phyloP scores from a whole-genome alignment of 345 rosid species.

The Carallia brachiata region DNA sequence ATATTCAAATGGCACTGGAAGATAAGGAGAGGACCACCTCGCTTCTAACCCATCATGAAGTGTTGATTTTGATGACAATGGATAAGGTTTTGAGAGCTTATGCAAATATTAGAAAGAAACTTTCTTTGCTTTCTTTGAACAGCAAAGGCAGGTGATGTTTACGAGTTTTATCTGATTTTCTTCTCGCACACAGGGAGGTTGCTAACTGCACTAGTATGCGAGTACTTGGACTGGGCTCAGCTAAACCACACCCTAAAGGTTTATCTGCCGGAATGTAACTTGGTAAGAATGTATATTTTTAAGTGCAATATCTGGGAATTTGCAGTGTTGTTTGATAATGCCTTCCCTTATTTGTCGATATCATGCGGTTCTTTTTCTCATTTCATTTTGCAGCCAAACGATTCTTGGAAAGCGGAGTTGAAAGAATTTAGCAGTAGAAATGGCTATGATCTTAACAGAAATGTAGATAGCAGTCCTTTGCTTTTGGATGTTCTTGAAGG shows the following conservation, averaged over 20 bases:
- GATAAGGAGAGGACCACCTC: no score
- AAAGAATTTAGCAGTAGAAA: conserved; percentile 75
- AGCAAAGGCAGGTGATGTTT: background rate
- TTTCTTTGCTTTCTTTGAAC: background rate
- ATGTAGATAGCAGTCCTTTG: conserved; percentile 80
- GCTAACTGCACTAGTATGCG: conserved; percentile 76
- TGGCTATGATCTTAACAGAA: conserved; percentile 80
- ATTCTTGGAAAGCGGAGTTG: conserved; percentile 84
- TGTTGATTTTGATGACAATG: background rate
- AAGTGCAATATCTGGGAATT: conserved; percentile 13
- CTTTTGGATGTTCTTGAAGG: conserved; percentile 92
- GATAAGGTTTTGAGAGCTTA: background rate
- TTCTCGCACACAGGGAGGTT: conserved; percentile 62
- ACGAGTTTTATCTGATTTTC: background rate
- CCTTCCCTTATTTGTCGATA: conserved; percentile 2
- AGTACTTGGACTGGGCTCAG: conserved; percentile 97
- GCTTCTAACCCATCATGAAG: no score
- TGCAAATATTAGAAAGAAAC: background rate
- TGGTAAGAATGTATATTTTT: conserved; percentile 60
- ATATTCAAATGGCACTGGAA: no score
- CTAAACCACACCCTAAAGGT: conserved; percentile 85
- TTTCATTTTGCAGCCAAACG: conserved; percentile 65
- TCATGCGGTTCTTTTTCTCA: conserved; percentile 2
- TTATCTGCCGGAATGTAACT: conserved; percentile 89
- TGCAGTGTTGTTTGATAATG: conserved; percentile 6